Base-by-base conservation (phyloP, 352 stramenopile genomes). In the Phytopythium vexans region DNA sequence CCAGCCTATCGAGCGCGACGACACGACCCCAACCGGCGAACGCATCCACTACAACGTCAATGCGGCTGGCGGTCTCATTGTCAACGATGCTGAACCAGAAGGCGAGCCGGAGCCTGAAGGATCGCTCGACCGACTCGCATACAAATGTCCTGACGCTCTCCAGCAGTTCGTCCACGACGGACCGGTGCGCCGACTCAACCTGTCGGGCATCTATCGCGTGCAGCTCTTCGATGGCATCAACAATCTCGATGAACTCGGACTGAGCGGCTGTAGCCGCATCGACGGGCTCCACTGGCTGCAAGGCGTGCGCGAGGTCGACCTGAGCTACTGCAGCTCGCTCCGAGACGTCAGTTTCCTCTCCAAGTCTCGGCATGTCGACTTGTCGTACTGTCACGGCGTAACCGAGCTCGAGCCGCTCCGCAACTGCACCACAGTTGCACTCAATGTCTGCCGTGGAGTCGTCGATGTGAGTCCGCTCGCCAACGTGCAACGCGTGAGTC, bases 321-420 rank as follows among this genome's bases (percentile, higher is more conserved):
- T 90, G 42, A 84, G 70, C 41, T 90, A 90, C 54, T 90, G 80
- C 54, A 77, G 66, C 49, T 70, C 77, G 35, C 51, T 90, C n/a
- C 53, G 58, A 10, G 68, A 86, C 58, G 44, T 88, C 4, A 59
- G 57, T 21, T 86, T 74, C 52, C 60, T 90, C 10, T 42, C 49
- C 14, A 32, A 54, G 6, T 65, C 72, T 8, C 52, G 67, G 45
- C 60, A 65, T 37, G 74, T 88, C 7, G 74, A 88, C 41, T 61
- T 90, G 14, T 87, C 74, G 12, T 90, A 90, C 56, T 90, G 80
- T 54, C 80, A 90, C 62, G 60, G 40, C 11, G 58, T 91, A 31
- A 60, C 57, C 1, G 62, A 88, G 47, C 61, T 91, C 31, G 34
- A 54, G 32, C 64, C 81, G 16, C 66, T 89, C 2, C 56, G 64